A percentile compares a stretch with the other conserved stretches of the same genome.
Evolutionary conservation across 768 basidiomycete genomes (phyloP).

Genomic region (Suillus decipiens): DNA sequence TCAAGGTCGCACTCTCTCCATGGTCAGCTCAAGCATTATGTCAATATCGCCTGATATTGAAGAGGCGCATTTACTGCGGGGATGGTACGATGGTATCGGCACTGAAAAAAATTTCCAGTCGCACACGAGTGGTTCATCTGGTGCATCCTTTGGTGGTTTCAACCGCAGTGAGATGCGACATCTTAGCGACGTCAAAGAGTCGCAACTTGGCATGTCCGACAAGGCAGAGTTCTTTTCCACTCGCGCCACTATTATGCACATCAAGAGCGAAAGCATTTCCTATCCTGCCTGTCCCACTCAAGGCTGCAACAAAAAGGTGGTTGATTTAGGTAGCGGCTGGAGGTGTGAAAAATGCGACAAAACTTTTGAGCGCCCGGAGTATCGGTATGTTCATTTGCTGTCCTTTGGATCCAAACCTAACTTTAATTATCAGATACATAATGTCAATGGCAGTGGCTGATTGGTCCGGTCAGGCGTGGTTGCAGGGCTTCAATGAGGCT

Average conservation of each 20-base stretch:
- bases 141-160: slow-evolving; percentile 47
- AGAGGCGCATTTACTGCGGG: slow-evolving; percentile 83
- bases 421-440: slow-evolving; percentile 57
- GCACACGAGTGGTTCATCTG: slow-evolving; percentile 50
- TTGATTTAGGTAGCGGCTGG: slow-evolving; percentile 71
- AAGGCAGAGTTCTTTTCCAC: slow-evolving; percentile 79
- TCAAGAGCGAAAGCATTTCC: slow-evolving; percentile 77
- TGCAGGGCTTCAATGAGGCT: slow-evolving; percentile 94
- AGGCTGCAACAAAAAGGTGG: slow-evolving; percentile 89
- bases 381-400: slow-evolving; percentile 58
- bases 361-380: slow-evolving; percentile 66
- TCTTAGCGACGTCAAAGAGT: slow-evolving; percentile 76
- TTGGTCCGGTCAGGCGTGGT: slow-evolving; percentile 86
- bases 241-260: slow-evolving; percentile 84
- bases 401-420: neutral
- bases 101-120: slow-evolving; percentile 66
- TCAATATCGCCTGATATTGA: slow-evolving; percentile 87
- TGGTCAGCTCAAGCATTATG: slow-evolving; percentile 81
- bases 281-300: slow-evolving; percentile 88
- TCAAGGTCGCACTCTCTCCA: slow-evolving; percentile 79
- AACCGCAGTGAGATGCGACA: slow-evolving; percentile 74
- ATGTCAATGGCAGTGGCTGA: slow-evolving; percentile 89
- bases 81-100: slow-evolving; percentile 88
- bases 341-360: slow-evolving; percentile 91
- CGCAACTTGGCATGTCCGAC: slow-evolving; percentile 73